Base-by-base conservation (phyloP, 2,329 filamentous ascomycete species). In the Sporothrix dimorphospora region DNA sequence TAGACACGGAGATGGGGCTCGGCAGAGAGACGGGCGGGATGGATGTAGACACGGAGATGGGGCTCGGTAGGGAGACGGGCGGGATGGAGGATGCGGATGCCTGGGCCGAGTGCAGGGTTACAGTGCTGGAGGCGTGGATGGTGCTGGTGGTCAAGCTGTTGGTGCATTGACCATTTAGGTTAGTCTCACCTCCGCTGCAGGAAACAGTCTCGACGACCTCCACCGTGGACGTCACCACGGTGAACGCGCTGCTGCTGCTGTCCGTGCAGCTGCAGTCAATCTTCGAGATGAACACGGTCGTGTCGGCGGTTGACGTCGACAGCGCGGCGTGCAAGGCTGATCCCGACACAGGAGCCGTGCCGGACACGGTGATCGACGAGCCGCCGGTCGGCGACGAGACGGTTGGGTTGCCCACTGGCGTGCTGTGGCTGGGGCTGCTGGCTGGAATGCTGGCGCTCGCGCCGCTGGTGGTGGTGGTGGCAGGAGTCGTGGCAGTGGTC, bases 171-270 rank as follows among this genome's bases (percentile, higher is more conserved):
- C 63, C 68, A 63, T 49, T 59, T 34, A 12, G 65, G 45, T 65
- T 71, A 42, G 73, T 74, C 74, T 75, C 73, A 73, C 74, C 74
- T 75, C 69, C 21, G 21, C 57, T 70, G 72, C 74, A 73, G 30
- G 69, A 38, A 21, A 70, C 69, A 11, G 74, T 73, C 61, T 73
- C 71, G 65, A 68, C 40, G 40, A 71, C 73, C 40, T 49, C 66
- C 12, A 40, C 24, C 24, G 63, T 66, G 19, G 71, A 66, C 14
- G 69, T 69, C 27, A 66, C 51, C 1, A 63, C 55, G 9, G 72
- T 47, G 19, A 49, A 30, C 40, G 73, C 34, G n/a, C 45, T 21
- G 38, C 34, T 65, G 55, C 16, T 55, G 16, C 49, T 34, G 67
- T 74, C 70, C 2, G 65, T 69, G 71, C 74, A 74, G 73, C 49